phyloP scores from a whole-genome alignment of 352 stramenopile species.

The Globisporangium alternatum region DNA sequence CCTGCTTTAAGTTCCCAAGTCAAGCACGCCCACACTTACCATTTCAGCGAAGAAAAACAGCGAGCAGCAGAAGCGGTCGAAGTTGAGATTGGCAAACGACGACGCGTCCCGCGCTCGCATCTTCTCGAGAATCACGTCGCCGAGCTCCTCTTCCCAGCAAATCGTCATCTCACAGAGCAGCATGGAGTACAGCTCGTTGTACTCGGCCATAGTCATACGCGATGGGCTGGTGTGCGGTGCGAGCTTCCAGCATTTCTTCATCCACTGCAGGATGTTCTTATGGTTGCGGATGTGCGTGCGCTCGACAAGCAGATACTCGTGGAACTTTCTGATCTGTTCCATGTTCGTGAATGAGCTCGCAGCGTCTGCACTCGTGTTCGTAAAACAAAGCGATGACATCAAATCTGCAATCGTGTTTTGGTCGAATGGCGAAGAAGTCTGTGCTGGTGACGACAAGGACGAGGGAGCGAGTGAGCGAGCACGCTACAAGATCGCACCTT shows the following conservation, averaged over 20 bases:
- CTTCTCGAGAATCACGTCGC: slow-evolving; percentile 38
- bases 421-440: background rate
- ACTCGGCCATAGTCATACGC: slow-evolving; percentile 34
- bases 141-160: slow-evolving; percentile 58
- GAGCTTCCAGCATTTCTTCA: slow-evolving; percentile 43
- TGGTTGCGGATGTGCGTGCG: slow-evolving; percentile 49
- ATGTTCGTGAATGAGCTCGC: slow-evolving; percentile 17
- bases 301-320: slow-evolving; percentile 40
- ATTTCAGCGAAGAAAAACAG: slow-evolving; percentile 62
- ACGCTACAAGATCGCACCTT: slow-evolving; percentile 6
- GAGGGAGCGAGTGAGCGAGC: background rate
- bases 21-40: slow-evolving; percentile 20
- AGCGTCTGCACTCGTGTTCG: background rate
- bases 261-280: slow-evolving; percentile 29
- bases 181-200: slow-evolving; percentile 44
- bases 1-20: background rate
- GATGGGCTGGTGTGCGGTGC: slow-evolving; percentile 15
- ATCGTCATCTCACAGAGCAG: slow-evolving; percentile 62
- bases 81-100: slow-evolving; percentile 33
- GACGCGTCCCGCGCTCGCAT: slow-evolving; percentile 46
- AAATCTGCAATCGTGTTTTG: background rate
- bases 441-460: background rate
- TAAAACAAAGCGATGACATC: background rate
- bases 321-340: slow-evolving; percentile 35
- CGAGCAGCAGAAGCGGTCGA: slow-evolving; percentile 56